phyloP scores from a whole-genome alignment of 805 yeast species.

The baker's yeast (Saccharomyces cerevisiae) region DNA sequence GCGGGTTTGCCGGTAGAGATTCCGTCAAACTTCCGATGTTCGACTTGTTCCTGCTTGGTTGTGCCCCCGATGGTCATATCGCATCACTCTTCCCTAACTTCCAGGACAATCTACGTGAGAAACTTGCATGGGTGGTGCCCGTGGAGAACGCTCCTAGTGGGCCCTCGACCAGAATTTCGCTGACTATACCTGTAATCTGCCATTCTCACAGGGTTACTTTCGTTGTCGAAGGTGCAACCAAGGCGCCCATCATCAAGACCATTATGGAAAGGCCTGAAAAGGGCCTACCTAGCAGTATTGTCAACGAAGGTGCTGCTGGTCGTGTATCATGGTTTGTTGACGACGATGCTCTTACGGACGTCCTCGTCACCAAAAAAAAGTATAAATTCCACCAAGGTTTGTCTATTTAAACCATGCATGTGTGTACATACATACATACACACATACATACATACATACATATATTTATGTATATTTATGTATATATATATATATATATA shows the following conservation, averaged over 20 bases:
- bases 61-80: slow-evolving; percentile 96
- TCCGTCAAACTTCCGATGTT: slow-evolving; percentile 87
- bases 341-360: slow-evolving; percentile 77
- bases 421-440: no score
- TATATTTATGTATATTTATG: no score
- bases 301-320: slow-evolving; percentile 89
- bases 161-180: slow-evolving; percentile 73
- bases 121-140: slow-evolving; percentile 88
- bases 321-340: slow-evolving; percentile 94
- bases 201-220: slow-evolving; percentile 86
- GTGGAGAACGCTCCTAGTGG: slow-evolving; percentile 84
- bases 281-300: slow-evolving; percentile 85
- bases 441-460: no score
- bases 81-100: slow-evolving; percentile 82
- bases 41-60: slow-evolving; percentile 77
- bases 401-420: background rate
- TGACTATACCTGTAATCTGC: slow-evolving; percentile 86
- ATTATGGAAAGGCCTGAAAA: slow-evolving; percentile 94
- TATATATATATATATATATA: background rate
- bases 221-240: slow-evolving; percentile 90
- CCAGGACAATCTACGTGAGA: slow-evolving; percentile 75
- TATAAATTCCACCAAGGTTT: slow-evolving; percentile 11
- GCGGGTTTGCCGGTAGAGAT: slow-evolving; percentile 89
- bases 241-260: slow-evolving; percentile 81
- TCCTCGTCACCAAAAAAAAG: slow-evolving; percentile 33